phyloP scores from a whole-genome alignment of 2,329 filamentous ascomycete species.

The Dactylellina sp. region DNA sequence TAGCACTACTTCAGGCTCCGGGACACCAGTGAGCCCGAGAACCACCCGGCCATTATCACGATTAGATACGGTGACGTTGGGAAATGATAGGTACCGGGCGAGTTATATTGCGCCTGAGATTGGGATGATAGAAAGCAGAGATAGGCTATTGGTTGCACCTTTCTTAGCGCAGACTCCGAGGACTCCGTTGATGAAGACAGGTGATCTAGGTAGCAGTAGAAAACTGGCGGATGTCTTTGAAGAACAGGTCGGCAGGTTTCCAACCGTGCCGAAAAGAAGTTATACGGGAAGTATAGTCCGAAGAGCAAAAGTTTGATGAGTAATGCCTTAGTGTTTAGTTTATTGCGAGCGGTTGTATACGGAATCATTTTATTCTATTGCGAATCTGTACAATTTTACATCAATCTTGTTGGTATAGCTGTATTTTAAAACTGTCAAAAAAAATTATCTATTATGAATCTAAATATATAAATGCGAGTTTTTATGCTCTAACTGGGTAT shows the following conservation, averaged over 20 bases:
- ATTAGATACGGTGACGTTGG: not conserved
- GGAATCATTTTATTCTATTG: no score
- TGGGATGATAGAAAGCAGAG: not conserved
- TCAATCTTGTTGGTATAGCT: no score
- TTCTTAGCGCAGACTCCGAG: constrained; percentile 8
- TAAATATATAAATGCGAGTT: no score
- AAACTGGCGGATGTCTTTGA: not conserved
- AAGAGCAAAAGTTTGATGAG: not conserved
- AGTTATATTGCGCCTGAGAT: not conserved
- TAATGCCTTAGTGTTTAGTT: not conserved
- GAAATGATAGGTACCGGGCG: not conserved
- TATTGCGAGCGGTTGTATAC: not conserved
- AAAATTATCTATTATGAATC: no score
- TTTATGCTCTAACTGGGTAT: not conserved
- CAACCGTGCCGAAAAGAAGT: not conserved
- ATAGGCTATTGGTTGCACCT: constrained; percentile 7
- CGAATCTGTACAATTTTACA: no score
- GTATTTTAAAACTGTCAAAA: no score
- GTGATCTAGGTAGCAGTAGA: not conserved
- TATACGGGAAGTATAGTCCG: not conserved
- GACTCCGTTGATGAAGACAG: not conserved
- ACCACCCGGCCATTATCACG: not conserved
- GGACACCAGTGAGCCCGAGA: not conserved
- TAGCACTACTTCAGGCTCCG: not conserved
- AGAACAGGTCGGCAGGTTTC: constrained; percentile 7